Evolutionary conservation across 2,329 filamentous ascomycete species (phyloP).

Genomic region (Scedosporium aurantiacum): DNA sequence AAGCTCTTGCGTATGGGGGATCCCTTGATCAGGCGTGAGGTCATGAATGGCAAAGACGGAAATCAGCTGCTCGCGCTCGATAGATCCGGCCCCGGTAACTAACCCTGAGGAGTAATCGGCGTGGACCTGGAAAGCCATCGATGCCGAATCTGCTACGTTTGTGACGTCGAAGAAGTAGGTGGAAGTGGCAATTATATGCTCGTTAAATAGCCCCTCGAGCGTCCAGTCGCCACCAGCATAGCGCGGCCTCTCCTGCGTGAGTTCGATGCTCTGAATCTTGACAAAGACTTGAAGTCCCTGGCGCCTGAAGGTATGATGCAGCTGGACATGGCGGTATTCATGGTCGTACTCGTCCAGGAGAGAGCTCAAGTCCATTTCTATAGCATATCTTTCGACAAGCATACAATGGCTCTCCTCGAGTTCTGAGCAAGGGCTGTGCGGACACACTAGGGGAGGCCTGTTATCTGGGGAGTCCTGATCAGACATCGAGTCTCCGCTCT

Average conservation of each 20-base stretch:
- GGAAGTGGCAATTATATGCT: conserved; percentile 5
- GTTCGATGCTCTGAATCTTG: conserved; percentile 2
- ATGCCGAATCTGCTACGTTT: not conserved
- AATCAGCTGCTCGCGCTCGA: not conserved
- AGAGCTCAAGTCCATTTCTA: not conserved
- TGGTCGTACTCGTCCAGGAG: not conserved
- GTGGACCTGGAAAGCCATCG: not conserved
- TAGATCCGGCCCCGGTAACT: not conserved
- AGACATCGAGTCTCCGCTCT: not conserved
- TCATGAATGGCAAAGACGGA: not conserved
- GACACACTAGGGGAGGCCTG: not conserved
- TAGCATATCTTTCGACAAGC: not conserved
- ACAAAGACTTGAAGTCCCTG: conserved; percentile 1
- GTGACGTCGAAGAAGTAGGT: not conserved
- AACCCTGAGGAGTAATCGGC: not conserved
- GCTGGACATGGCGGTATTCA: not conserved
- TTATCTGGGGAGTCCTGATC: not conserved
- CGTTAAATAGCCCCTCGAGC: not conserved
- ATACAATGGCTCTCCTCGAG: not conserved
- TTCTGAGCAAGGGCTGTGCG: not conserved
- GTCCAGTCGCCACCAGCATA: not conserved
- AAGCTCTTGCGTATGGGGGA: not conserved
- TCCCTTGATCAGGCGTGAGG: not conserved
- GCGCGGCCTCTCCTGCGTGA: not conserved
- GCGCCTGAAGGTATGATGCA: not conserved